Evolutionary conservation across 2,329 filamentous ascomycete species (phyloP).

Genomic region (Ophiocordyceps camponoti-leonardi): DNA sequence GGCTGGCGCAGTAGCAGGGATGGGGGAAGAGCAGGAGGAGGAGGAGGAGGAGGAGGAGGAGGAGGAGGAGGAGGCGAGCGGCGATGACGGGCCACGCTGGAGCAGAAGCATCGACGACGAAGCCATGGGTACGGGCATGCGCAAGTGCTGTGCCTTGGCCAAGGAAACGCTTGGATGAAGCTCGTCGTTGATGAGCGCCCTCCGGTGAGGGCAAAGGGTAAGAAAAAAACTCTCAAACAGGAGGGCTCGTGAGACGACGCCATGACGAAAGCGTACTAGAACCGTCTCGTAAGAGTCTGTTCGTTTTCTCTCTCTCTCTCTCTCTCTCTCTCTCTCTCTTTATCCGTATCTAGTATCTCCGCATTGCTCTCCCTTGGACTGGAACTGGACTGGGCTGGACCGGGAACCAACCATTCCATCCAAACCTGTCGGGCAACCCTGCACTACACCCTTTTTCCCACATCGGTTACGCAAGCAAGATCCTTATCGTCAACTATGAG

Average conservation of each 20-base stretch:
- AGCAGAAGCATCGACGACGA: constrained; percentile 24
- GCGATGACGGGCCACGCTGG: constrained; percentile 11
- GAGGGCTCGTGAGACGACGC: background rate
- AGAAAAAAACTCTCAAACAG: background rate
- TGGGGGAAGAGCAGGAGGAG: too few relatives aligned
- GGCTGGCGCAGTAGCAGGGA: constrained; percentile 3
- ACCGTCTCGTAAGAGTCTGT: background rate
- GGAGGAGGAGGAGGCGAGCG: constrained; percentile 1
- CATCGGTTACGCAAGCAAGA: too few relatives aligned
- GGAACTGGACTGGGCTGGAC: too few relatives aligned
- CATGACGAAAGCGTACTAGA: background rate
- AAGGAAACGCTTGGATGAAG: constrained; percentile 6
- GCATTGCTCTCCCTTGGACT: background rate
- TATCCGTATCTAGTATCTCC: too few relatives aligned
- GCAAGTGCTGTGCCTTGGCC: constrained; percentile 35
- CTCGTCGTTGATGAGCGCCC: too few relatives aligned
- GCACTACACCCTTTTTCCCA: background rate
- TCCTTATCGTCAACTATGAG: too few relatives aligned
- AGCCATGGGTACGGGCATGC: constrained; percentile 42
- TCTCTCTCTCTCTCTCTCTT: too few relatives aligned
- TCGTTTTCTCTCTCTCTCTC: too few relatives aligned
- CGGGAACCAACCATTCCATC: too few relatives aligned
- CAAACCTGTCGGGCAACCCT: background rate
- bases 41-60: too few relatives aligned
- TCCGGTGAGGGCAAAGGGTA: too few relatives aligned